Base-by-base conservation (phyloP, 83 land plant species). In the Diphasiastrum complanatum region DNA sequence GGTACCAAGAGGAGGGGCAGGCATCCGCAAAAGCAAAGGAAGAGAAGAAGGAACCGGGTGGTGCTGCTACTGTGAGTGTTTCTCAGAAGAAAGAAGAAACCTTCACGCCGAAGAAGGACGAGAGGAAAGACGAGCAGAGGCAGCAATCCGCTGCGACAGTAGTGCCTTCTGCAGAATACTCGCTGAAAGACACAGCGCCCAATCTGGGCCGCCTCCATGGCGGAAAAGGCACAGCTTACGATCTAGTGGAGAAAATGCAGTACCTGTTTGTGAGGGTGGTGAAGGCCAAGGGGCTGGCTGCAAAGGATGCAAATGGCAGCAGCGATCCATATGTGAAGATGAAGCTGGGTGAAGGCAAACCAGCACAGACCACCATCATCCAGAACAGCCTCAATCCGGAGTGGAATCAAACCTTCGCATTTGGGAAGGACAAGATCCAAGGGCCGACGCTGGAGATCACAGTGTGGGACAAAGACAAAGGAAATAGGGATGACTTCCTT, bases 341-440 rank as follows among this genome's bases (percentile, higher is more conserved):
- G 0, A 72, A 75, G 72, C 41, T 87, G 5, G 93, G 93, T 6
- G 76, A 79, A 59, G 81, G 79, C 76, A 79, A 71, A 33, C n/a
- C n/a, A n/a, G 87, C 83, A 38, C 67, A 63, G 58, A 65, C 76
- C n/a, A 57, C 66, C 16, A 77, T 84, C 20, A 51, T 63, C 12
- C 48, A 56, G 30, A 50, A 65, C 18, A 61, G 52, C 22, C 24
- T 69, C 12, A 60, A 63, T 8, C 91, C 83, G 1, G 86, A 81
- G 34, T 84, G 89, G 86, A 87, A 87, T 62, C 85, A 86, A 47
- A 89, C 84, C 3, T 90, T 86, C 52, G 96, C 96, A 0, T 75
- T 90, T 46, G 77, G 73, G 20, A 84, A 82, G 47, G 86, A 77
- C 4, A 81, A 83, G 32, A 51, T 86, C 34, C 78, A 77, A 25